phyloP scores from a whole-genome alignment of 495 filamentous ascomycete species.

The Tetracladium setigerum region DNA sequence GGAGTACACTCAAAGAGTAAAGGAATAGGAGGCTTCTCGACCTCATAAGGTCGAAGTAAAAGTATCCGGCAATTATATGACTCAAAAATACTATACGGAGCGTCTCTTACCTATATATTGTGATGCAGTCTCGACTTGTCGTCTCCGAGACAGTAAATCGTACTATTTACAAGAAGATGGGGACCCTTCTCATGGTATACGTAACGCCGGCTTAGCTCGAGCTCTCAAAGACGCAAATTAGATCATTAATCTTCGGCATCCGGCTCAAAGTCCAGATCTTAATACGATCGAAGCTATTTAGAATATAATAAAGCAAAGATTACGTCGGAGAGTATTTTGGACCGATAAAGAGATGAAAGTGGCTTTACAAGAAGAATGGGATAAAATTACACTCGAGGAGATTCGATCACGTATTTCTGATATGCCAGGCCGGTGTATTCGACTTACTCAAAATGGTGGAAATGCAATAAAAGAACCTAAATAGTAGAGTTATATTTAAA shows the following conservation, averaged over 20 bases:
- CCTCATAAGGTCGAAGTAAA: not conserved
- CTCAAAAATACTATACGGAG: constrained; percentile 9
- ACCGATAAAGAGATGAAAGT: constrained; percentile 1
- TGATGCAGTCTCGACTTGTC: not conserved
- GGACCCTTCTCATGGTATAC: not conserved
- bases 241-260: not conserved
- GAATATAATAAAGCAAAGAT: constrained; percentile 7
- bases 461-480: constrained; percentile 5
- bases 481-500: no score
- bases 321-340: not conserved
- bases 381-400: constrained; percentile 4
- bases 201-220: not conserved
- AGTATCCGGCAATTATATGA: constrained; percentile 1
- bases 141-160: not conserved
- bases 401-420: not conserved
- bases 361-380: constrained; percentile 3
- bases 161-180: not conserved
- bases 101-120: constrained; percentile 1
- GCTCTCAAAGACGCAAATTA: not conserved
- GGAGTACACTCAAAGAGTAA: not conserved
- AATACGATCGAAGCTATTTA: constrained; percentile 6
- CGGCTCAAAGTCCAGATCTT: constrained; percentile 8
- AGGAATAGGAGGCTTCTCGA: not conserved
- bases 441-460: not conserved
- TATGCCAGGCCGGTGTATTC: not conserved